Percentiles rank a stretch among this genome's conserved stretches.
These are phyloP conservation scores for Pelargonium australe DNA, from an alignment of 441 rosid species.

Conservation along the genomic window DNA sequence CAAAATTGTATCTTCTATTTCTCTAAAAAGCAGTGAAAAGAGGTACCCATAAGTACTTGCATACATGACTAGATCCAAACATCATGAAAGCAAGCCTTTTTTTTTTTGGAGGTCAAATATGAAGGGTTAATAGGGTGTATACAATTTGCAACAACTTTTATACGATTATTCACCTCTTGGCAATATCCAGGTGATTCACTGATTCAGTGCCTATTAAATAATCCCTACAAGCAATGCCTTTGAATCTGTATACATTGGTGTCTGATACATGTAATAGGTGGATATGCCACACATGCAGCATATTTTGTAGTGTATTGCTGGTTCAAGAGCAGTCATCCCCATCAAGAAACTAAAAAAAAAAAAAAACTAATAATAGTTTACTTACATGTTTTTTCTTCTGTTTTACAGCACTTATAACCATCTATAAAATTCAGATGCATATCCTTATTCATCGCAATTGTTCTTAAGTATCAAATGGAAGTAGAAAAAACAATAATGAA, in stretches of 20 bases:
- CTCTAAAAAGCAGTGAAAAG: slow-evolving; percentile 37
- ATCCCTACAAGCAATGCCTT: not conserved
- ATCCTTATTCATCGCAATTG: slow-evolving; percentile 7
- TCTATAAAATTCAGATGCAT: not conserved
- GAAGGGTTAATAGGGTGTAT: not conserved
- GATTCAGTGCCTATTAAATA: not conserved
- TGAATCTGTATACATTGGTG: not conserved
- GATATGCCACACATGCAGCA: not conserved
- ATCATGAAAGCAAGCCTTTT: not conserved
- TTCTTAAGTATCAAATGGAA: not conserved
- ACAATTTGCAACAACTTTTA: not conserved
- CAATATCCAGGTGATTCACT: not conserved
- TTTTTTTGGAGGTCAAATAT: not conserved
- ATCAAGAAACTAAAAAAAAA: not conserved
- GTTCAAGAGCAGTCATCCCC: not conserved
- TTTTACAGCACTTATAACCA: no score
- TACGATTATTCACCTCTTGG: not conserved
- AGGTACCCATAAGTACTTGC: slow-evolving; percentile 5
- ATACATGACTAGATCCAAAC: slow-evolving; percentile 3
- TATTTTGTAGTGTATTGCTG: not conserved
- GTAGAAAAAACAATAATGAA: slow-evolving; percentile 1
- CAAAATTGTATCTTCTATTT: slow-evolving; percentile 83
- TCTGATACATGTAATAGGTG: not conserved
- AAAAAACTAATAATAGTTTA: no score
- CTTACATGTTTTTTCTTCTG: no score